Conservation (phyloP, 23 red algal genomes). For the Gracilaria caudata region DNA sequence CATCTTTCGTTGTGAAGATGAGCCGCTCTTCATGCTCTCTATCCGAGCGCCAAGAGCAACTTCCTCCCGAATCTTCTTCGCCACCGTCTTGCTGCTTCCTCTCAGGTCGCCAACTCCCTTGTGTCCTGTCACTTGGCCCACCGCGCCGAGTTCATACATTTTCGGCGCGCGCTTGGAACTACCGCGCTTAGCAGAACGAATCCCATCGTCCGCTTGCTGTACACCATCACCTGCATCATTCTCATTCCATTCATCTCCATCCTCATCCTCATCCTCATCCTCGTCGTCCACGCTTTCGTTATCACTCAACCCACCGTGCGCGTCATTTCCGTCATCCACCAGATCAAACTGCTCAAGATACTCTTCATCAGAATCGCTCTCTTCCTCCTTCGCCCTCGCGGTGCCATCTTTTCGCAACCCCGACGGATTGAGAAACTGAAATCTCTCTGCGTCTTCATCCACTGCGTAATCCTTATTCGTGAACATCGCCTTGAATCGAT, state of each 20-base stretch:
- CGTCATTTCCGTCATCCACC: slow-evolving; percentile 44
- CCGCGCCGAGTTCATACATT: slow-evolving; percentile 47
- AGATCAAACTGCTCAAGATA: slow-evolving; percentile 70
- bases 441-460: slow-evolving; percentile 81
- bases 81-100: neutral
- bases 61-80: slow-evolving; percentile 22
- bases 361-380: slow-evolving; percentile 63
- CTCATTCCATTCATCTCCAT: slow-evolving; percentile 3
- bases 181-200: neutral
- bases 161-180: slow-evolving; percentile 7
- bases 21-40: neutral
- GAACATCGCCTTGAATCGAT: slow-evolving; percentile 89
- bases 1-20: neutral
- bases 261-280: neutral
- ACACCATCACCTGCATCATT: neutral
- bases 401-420: neutral
- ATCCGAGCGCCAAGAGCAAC: neutral
- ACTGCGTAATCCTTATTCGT: slow-evolving; percentile 79
- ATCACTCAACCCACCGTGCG: neutral
- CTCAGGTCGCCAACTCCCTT: neutral
- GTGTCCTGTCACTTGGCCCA: slow-evolving; percentile 16
- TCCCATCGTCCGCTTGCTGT: neutral
- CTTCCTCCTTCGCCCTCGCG: neutral
- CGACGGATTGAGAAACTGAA: slow-evolving; percentile 75
- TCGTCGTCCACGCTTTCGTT: slow-evolving; percentile 7